phyloP scores from a whole-genome alignment of 257 asterid genomes.

The Paulownia fortunei region DNA sequence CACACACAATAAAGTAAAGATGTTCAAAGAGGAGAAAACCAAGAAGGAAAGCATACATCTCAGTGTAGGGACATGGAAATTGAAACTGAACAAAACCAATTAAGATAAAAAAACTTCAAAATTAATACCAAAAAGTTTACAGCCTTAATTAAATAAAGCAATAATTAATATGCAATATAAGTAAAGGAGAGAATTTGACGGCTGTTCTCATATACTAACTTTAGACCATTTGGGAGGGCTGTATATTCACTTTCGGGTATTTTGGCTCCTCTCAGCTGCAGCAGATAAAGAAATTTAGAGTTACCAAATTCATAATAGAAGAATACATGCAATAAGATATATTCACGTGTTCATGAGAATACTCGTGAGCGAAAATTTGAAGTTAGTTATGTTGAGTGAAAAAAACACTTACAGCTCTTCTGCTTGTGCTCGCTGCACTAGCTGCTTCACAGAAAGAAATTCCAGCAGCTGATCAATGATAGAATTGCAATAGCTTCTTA shows the following conservation, averaged over 20 bases:
- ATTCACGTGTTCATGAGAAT: neutral
- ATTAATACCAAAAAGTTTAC: neutral
- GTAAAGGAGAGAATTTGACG: neutral
- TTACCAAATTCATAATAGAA: slow-evolving; percentile 17
- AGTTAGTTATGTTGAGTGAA: neutral
- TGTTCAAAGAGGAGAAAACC: neutral
- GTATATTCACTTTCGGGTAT: slow-evolving; percentile 86
- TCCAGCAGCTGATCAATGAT: slow-evolving; percentile 64
- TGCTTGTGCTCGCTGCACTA: slow-evolving; percentile 84
- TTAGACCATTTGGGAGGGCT: slow-evolving; percentile 86
- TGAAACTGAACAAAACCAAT: neutral
- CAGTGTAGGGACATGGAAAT: neutral
- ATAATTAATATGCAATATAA: neutral
- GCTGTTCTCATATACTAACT: slow-evolving; percentile 56
- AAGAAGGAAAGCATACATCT: neutral
- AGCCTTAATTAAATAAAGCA: neutral
- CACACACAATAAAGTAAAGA: neutral
- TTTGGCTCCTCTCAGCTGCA: slow-evolving; percentile 94
- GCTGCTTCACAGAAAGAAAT: slow-evolving; percentile 68
- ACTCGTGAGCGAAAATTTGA: neutral
- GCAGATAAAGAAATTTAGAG: slow-evolving; percentile 33
- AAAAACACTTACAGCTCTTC: slow-evolving; percentile 83
- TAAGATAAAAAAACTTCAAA: neutral
- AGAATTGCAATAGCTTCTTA: slow-evolving; percentile 35
- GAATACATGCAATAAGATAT: neutral